Evolutionary conservation across 2,329 filamentous ascomycete species (phyloP).

Genomic region (Aspergillus alliaceus): DNA sequence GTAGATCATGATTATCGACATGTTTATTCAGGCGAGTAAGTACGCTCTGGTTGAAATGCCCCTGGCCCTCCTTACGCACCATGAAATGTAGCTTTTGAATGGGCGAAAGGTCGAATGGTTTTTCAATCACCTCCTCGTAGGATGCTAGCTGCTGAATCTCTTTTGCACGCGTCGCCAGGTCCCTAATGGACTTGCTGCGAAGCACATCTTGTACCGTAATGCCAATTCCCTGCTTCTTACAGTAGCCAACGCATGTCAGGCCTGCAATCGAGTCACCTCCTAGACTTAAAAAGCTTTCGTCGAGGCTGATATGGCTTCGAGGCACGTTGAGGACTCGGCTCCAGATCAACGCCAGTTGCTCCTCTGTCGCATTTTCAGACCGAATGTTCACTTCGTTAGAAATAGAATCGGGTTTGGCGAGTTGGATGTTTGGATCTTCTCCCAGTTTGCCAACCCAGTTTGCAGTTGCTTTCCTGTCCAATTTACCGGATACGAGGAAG

Average conservation of each 20-base stretch:
- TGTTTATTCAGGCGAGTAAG: slow-evolving; percentile 30
- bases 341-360: slow-evolving; percentile 34
- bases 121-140: slow-evolving; percentile 34
- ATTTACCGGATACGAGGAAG: slow-evolving; percentile 47
- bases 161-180: slow-evolving; percentile 33
- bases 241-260: slow-evolving; percentile 51
- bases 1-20: slow-evolving; percentile 24
- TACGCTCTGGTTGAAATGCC: slow-evolving; percentile 42
- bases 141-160: slow-evolving; percentile 30
- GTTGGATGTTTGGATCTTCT: slow-evolving; percentile 25
- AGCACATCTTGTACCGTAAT: slow-evolving; percentile 51
- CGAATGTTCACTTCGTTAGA: slow-evolving; percentile 5
- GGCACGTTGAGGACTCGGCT: slow-evolving; percentile 43
- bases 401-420: not conserved
- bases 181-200: slow-evolving; percentile 47
- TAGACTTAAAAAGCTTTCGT: slow-evolving; percentile 44
- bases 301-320: slow-evolving; percentile 29
- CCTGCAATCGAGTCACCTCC: slow-evolving; percentile 53
- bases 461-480: slow-evolving; percentile 42
- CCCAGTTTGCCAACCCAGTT: slow-evolving; percentile 33
- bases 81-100: slow-evolving; percentile 41
- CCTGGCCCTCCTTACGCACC: slow-evolving; percentile 32
- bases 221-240: slow-evolving; percentile 46
- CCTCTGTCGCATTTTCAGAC: slow-evolving; percentile 29
- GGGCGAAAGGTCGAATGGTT: slow-evolving; percentile 36